Base-by-base conservation (phyloP, 805 yeast species). In the Saccharomyces kudriavzevii region DNA sequence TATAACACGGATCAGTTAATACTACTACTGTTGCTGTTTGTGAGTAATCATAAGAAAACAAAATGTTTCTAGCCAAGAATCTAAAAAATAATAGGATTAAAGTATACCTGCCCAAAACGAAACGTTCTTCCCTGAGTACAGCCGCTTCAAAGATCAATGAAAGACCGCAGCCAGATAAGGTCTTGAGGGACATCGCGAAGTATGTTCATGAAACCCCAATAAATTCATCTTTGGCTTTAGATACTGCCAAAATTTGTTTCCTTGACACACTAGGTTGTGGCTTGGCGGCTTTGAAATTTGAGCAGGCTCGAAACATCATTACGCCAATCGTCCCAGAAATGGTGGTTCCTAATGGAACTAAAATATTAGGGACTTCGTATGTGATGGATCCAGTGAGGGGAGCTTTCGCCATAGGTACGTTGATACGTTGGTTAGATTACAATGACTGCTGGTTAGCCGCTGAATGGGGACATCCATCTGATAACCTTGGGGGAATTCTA, bases 391-490 rank as follows among this genome's bases (percentile, higher is more conserved):
- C 85, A 17, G 70, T 81, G 46, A 74, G 79, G 53, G 85, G 80
- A 46, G 83, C 84, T 20, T 81, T 81, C 69, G 69, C 79, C 45
- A 77, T 79, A 54, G 84, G 84, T 9, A 76, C 83, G 22, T 65
- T 76, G 54, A 78, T 81, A 60, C 73, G 85, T 54, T 81, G 85
- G 85, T 67, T 81, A 53, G 85, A 81, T 59, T 81, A 74, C 70
- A 81, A 81, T 57, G 85, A 81, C 63, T 81, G 85, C 66, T 81
- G 85, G 85, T 67, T 81, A 45, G 85, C 85, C 49, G 84, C 83
- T n/a, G 85, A 81, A 65, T 81, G 85, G 85, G 85, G 85, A 3
- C 85, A 81, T 65, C 85, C 85, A 25, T 77, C 82, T 30, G 85
- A 81, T 61, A 81, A 81, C 64, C 60, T 81, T 50, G 85, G 84